These are phyloP conservation scores for Pythium grandisporangium DNA, from an alignment of 352 stramenopile species.

Conservation along the genomic window DNA sequence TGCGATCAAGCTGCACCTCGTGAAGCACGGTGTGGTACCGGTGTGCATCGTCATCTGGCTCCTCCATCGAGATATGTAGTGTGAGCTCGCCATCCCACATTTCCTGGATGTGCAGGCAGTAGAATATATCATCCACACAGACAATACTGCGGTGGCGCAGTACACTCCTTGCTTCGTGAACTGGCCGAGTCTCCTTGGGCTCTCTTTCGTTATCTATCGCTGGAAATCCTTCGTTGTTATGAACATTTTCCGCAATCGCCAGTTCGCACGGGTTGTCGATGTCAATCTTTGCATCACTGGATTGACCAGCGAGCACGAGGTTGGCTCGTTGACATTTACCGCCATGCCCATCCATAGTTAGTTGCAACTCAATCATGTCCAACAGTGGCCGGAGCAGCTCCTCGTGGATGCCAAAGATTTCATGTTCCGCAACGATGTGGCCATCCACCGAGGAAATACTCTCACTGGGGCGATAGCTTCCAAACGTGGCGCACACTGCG, in stretches of 20 bases:
- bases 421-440: slow-evolving; percentile 4
- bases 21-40: slow-evolving; percentile 20
- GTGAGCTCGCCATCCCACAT: slow-evolving; percentile 56
- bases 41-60: slow-evolving; percentile 25
- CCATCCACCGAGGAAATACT: slow-evolving; percentile 13
- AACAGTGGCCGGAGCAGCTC: slow-evolving; percentile 37
- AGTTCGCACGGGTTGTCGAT: too few relatives aligned
- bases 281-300: too few relatives aligned
- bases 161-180: too few relatives aligned
- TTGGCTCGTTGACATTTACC: too few relatives aligned
- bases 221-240: slow-evolving; percentile 2
- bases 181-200: too few relatives aligned
- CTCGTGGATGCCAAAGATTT: slow-evolving; percentile 47
- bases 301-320: too few relatives aligned
- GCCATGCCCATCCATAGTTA: not conserved
- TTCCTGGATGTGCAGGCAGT: slow-evolving; percentile 49
- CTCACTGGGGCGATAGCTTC: slow-evolving; percentile 43
- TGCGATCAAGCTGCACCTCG: slow-evolving; percentile 20
- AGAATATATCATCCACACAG: slow-evolving; percentile 33
- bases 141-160: slow-evolving; percentile 48
- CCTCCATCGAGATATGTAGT: slow-evolving; percentile 43
- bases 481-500: slow-evolving; percentile 24
- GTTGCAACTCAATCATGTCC: slow-evolving; percentile 9
- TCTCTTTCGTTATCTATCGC: too few relatives aligned
- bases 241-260: not conserved